Evolutionary conservation across 1,284 basidiomycete genomes (phyloP), one percentile per base, ranked within the genome.

Genomic region (Ceraceosorus bombacis): DNA sequence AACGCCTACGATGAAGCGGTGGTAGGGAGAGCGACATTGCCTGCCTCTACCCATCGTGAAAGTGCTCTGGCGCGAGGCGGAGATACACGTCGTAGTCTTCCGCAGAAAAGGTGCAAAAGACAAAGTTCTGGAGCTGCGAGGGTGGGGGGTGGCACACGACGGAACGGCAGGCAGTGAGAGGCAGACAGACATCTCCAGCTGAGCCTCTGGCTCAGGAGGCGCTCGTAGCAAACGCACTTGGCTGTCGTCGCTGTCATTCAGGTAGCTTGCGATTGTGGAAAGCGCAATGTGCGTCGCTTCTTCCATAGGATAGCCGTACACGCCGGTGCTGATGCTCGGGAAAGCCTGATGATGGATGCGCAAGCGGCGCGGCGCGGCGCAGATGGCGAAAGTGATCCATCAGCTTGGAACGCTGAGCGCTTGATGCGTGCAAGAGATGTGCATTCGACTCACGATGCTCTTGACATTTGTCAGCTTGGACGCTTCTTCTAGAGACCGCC

Each of bases 251-350:
- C 57, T 37, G 8, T 50, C 54, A 6, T 63, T 52, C 9, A 77
- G 58, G 65, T 67, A 75, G 3, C 40, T 15, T 1, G 62, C 69
- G 38, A 74, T 67, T 41, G 67, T 59, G 27, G 65, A 60, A 6
- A 76, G 53, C 2, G 72, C 73, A 0, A 66, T 61, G 1, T 50
- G 48, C 4, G 67, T 66, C 0, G 74, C 74, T 10, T 64, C 60
- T 4, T 65, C 59, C 41, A 72, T 74, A 0, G 74, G 74, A 54
- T 74, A 77, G 6, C 72, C 72, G 55, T 76, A 77, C 1, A 76
- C 74, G 13, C 74, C 74, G 0, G 74, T 77, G 2, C 68, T 71
- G 54, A 77, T 77, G 52, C 64, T 66, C 2, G 74, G 74, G 46
- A 77, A 77, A 2, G 73, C 70, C 65, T 67, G 52, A 12, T 5